Percentiles rank a stretch among this genome's conserved stretches.
Evolutionary conservation across 495 filamentous ascomycete species (phyloP).

Genomic region (Cenococcum geophilum): DNA sequence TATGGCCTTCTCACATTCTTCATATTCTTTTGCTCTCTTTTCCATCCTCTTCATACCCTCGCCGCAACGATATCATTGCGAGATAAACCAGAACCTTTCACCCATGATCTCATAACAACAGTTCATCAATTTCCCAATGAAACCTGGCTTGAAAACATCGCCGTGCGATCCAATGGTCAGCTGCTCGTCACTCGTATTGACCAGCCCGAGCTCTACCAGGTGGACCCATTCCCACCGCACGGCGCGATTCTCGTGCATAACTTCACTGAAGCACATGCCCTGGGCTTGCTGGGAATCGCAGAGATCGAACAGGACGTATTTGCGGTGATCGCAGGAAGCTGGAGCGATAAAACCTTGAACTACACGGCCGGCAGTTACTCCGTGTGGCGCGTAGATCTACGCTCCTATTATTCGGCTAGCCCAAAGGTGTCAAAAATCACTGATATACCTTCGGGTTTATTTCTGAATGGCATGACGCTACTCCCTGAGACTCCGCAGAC

Average conservation of each 20-base stretch:
- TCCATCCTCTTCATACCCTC: too few species aligned
- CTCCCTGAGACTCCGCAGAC: neutral
- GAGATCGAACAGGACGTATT: neutral
- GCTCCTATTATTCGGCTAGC: neutral
- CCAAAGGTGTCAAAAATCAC: neutral
- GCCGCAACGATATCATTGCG: too few species aligned
- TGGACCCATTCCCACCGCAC: neutral
- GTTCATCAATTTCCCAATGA: slow-evolving; percentile 6
- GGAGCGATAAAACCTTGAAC: neutral
- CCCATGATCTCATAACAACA: neutral
- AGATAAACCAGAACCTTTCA: too few species aligned
- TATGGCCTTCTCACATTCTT: too few species aligned
- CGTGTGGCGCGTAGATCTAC: neutral
- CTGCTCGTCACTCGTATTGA: slow-evolving; percentile 10
- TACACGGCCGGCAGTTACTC: neutral
- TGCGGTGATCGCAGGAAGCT: neutral
- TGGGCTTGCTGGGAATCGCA: neutral
- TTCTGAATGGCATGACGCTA: neutral
- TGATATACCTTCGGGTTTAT: too few species aligned
- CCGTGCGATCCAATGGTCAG: slow-evolving; percentile 7
- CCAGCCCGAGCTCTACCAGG: slow-evolving; percentile 1
- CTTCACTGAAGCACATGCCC: neutral
- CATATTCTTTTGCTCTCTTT: too few species aligned
- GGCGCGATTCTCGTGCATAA: neutral
- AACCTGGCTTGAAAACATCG: slow-evolving; percentile 20